Evolutionary conservation across 2,329 filamentous ascomycete species (phyloP).

Genomic region (Zasmidium citrigriseum): DNA sequence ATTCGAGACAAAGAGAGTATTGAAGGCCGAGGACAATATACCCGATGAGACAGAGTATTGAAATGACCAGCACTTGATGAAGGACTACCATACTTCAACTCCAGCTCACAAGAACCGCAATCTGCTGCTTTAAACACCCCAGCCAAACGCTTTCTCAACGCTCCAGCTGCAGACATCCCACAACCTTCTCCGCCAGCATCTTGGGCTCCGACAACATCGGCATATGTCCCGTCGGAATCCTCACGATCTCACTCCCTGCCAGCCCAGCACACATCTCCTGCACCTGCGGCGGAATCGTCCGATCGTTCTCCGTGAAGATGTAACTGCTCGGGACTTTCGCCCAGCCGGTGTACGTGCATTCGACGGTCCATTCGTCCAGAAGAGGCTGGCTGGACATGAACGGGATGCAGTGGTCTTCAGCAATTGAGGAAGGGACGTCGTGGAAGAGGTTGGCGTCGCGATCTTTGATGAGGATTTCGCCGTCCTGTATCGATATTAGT

Average conservation of each 20-base stretch:
- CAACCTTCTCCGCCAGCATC: not conserved
- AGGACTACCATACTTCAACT: too few species aligned
- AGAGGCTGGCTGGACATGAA: not conserved
- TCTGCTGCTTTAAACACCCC: too few species aligned
- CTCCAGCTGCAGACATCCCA: not conserved
- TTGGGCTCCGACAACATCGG: not conserved
- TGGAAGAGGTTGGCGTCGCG: not conserved
- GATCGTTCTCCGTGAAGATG: constrained; percentile 1
- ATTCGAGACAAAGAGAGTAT: too few species aligned
- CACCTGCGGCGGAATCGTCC: not conserved
- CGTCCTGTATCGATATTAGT: not conserved
- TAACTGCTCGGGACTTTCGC: not conserved
- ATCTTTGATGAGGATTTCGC: not conserved
- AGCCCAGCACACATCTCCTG: not conserved
- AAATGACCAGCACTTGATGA: too few species aligned
- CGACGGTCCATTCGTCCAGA: constrained; percentile 2
- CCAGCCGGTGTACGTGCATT: constrained; percentile 5
- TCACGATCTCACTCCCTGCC: not conserved
- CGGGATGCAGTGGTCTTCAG: not conserved
- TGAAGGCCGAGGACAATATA: too few species aligned
- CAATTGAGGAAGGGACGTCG: not conserved
- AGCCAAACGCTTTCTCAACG: too few species aligned
- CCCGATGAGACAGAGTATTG: too few species aligned
- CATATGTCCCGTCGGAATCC: not conserved
- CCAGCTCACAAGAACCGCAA: too few species aligned